phyloP scores from a whole-genome alignment of 495 filamentous ascomycete genomes.

The Penicillium parvum region DNA sequence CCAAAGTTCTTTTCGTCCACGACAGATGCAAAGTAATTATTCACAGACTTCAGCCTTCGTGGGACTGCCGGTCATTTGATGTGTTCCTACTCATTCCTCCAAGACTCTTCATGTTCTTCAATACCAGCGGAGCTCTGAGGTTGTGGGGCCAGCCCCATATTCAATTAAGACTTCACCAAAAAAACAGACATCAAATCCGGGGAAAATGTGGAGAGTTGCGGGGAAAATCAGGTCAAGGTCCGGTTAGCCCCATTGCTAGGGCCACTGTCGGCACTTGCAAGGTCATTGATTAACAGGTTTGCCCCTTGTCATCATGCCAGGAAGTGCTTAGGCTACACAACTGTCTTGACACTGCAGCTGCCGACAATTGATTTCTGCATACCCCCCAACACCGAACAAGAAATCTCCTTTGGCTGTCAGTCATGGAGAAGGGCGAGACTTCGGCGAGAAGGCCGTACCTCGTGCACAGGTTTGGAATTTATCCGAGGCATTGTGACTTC shows the following conservation, averaged over 20 bases:
- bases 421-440: neutral
- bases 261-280: neutral
- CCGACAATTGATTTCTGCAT: neutral
- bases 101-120: no score
- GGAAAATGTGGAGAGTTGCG: slow-evolving; percentile 12
- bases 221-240: neutral
- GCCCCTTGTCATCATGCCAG: neutral
- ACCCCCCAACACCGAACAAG: neutral
- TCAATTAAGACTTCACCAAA: no score
- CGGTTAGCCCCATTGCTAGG: slow-evolving; percentile 1
- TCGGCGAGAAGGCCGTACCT: slow-evolving; percentile 6
- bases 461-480: slow-evolving; percentile 9
- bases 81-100: no score
- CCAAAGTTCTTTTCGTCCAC: no score
- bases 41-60: no score
- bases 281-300: neutral
- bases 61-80: no score
- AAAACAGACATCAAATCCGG: slow-evolving; percentile 10
- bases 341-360: neutral
- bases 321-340: neutral
- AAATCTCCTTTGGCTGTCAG: neutral
- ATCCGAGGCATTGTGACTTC: neutral
- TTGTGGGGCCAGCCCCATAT: slow-evolving; percentile 9
- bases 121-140: neutral
- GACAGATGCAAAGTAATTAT: no score